phyloP scores from a whole-genome alignment of 768 basidiomycete genomes.

The Pleurotus salmoneostramineus region DNA sequence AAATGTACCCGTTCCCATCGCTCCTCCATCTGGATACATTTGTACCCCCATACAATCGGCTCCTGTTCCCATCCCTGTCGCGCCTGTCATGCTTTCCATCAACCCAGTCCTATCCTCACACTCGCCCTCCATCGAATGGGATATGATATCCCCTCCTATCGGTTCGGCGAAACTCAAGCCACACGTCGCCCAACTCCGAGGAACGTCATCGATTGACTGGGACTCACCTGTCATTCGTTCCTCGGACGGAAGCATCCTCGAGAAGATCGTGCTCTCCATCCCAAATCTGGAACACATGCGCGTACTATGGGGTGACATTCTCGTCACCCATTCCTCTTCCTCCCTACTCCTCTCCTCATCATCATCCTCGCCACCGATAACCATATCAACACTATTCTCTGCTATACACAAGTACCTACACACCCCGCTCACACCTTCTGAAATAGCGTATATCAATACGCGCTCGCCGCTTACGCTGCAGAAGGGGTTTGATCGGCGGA shows the following conservation, averaged over 20 bases:
- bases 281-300: slow-evolving; percentile 3
- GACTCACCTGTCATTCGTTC: not conserved
- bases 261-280: not conserved
- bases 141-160: not conserved
- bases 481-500: not conserved
- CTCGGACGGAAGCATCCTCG: not conserved
- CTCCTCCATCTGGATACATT: not conserved
- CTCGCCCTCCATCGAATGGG: not conserved
- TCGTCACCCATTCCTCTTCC: not conserved
- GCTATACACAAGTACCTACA: not conserved
- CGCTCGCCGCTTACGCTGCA: not conserved
- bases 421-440: not conserved
- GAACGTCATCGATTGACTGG: not conserved
- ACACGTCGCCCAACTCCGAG: not conserved
- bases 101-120: not conserved
- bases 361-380: not conserved
- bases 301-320: not conserved
- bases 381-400: not conserved
- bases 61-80: not conserved
- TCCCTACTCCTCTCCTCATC: not conserved
- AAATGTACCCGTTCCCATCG: not conserved
- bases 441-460: not conserved
- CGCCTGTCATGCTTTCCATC: not conserved
- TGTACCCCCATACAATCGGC: not conserved
- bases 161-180: not conserved